Conservation (phyloP, 352 stramenopile genomes). For the Pythium coloratum region DNA sequence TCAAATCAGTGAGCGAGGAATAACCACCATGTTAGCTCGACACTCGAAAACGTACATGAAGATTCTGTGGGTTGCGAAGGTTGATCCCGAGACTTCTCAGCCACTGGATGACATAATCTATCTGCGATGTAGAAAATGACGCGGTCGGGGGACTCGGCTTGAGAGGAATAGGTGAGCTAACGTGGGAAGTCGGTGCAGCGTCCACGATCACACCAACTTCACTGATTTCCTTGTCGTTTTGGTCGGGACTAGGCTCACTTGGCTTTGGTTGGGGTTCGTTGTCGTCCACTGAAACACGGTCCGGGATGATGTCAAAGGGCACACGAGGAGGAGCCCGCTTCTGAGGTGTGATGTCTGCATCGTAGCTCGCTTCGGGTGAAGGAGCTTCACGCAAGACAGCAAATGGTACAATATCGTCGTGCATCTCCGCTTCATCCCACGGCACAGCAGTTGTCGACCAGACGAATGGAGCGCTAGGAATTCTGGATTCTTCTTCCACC, state of each 20-base stretch:
- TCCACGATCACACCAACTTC: neutral
- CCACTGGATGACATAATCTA: neutral
- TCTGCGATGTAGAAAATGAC: neutral
- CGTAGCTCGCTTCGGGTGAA: neutral
- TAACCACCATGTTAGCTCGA: neutral
- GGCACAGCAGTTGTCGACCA: neutral
- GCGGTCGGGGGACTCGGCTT: neutral
- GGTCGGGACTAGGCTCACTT: neutral
- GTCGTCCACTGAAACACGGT: neutral
- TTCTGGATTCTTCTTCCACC: slow-evolving; percentile 9
- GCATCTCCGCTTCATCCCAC: neutral
- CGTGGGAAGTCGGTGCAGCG: neutral
- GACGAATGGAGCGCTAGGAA: neutral
- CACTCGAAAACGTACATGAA: neutral
- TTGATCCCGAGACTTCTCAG: slow-evolving; percentile 1
- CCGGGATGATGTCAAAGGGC: neutral
- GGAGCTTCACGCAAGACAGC: neutral
- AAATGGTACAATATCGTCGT: neutral
- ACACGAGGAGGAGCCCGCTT: neutral
- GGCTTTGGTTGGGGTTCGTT: neutral
- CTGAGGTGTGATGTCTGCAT: slow-evolving; percentile 2
- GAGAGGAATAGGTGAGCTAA: neutral
- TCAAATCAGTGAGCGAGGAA: neutral
- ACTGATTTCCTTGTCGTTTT: neutral
- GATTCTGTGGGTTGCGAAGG: neutral